phyloP scores from a whole-genome alignment of 139 green algal genomes.

The Coccomyxa sp. region DNA sequence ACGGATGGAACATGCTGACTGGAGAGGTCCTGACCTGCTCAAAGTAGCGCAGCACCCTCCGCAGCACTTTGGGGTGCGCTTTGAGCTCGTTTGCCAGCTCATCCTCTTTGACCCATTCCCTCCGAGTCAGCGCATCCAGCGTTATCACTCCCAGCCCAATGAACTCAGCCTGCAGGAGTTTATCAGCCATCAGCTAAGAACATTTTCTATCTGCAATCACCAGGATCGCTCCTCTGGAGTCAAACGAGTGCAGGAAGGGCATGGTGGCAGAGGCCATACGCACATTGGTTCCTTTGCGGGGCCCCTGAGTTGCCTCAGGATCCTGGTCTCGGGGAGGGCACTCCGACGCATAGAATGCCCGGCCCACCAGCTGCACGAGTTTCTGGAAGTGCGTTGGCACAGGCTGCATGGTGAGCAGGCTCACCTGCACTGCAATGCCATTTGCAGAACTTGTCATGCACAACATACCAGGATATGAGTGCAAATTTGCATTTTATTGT shows the following conservation, averaged over 20 bases:
- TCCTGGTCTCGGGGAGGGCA: conserved; percentile 14
- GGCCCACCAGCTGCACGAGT: conserved; percentile 18
- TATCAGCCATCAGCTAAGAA: too few relatives aligned
- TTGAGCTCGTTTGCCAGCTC: conserved; percentile 31
- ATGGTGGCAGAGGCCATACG: background rate
- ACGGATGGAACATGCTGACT: background rate
- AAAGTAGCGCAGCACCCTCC: conserved; percentile 30
- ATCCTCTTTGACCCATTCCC: conserved; percentile 46
- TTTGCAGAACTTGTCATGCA: background rate
- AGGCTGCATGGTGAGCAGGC: background rate
- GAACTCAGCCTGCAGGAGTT: conserved; percentile 8
- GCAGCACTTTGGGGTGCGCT: conserved; percentile 32
- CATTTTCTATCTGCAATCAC: background rate
- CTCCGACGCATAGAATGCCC: conserved; percentile 23
- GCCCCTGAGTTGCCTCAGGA: background rate
- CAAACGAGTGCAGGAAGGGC: background rate
- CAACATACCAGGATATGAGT: background rate
- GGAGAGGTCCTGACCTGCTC: conserved; percentile 19
- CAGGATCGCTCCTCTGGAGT: background rate
- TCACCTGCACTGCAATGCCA: background rate
- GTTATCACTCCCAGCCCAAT: conserved; percentile 44
- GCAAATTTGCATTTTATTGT: background rate
- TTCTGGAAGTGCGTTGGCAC: conserved; percentile 10
- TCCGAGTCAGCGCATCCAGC: conserved; percentile 35
- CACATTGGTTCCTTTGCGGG: background rate